Base-by-base conservation (phyloP, 139 green algal species). In the Edaphochlamys debaryana region DNA sequence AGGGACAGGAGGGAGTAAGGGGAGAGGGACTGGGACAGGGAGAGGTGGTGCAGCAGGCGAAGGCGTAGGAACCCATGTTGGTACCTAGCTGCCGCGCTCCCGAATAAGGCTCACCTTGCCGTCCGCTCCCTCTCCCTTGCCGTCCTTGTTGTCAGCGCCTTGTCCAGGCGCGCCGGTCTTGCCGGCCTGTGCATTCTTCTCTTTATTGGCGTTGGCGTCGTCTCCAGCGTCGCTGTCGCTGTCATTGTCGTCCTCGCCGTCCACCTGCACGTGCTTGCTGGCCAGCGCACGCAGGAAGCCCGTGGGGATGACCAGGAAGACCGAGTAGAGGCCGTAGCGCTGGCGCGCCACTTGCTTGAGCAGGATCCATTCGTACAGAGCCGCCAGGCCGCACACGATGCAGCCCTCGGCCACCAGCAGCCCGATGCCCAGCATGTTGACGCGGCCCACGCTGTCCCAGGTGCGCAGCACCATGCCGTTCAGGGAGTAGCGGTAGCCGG, bases 221-320 rank as follows among this genome's bases (percentile, higher is more conserved):
- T 84, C 78, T 2, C 78, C 78, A 17, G 64, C 66, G 29, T 84
- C 78, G 66, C 66, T 77, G 78, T 84, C 78, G 36, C 66, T 77
- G 78, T 84, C 78, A 27, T 84, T 84, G 36, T 84, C 78, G 66
- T 84, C 78, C 66, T 84, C 78, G 48, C 78, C 78, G 38, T 84
- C 78, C 19, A 84, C 66, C 78, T 84, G 58, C 7, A 88, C 79
- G 50, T 88, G 85, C 68, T 90, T 92, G 79, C 58, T 83, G 11
- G 88, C 88, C 36, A 92, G 54, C 8, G 79, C 83, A 30, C 86
- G 82, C 71, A 90, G 62, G 74, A 84, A 87, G 40, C 40, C 62
- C 22, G 82, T 82, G 23, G 88, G 88, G 25, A 92, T 80, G 25
- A 88, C 79, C 36, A 92, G 79, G 79, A 92, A 92, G 17, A 88